Evolutionary conservation across 1,284 basidiomycete genomes (phyloP).

Genomic region (Farysia itapuensis): DNA sequence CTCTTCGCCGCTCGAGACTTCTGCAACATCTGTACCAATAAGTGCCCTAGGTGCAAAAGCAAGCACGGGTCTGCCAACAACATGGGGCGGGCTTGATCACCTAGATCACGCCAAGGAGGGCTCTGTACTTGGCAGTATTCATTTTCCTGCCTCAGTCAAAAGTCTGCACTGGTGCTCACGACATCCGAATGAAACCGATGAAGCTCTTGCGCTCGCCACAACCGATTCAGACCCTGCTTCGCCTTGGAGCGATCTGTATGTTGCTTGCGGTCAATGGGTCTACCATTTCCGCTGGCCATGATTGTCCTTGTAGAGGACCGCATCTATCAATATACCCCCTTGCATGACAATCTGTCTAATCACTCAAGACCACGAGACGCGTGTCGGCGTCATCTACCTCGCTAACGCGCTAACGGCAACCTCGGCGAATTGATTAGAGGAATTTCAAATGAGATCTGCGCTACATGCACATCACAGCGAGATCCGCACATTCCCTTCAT

Average conservation of each 20-base stretch:
- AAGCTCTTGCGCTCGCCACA: conserved; percentile 2
- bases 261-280: conserved; percentile 9
- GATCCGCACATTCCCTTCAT: no score
- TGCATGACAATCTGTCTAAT: no score
- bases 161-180: conserved; percentile 19
- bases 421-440: no score
- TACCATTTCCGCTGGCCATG: conserved; percentile 27
- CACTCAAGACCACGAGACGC: no score
- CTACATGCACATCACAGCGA: no score
- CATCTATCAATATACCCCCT: no score
- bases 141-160: conserved; percentile 3
- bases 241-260: conserved; percentile 15
- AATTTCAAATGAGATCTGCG: no score
- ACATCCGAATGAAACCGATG: conserved; percentile 4
- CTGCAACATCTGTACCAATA: neutral
- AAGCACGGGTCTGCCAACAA: neutral
- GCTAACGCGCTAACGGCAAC: no score
- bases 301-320: no score
- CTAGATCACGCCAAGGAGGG: neutral
- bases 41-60: neutral
- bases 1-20: conserved; percentile 7
- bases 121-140: neutral
- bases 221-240: neutral
- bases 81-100: neutral
- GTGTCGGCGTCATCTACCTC: no score